Base-by-base conservation (phyloP, 352 stramenopile genomes). In the Globisporangium cystogenes region DNA sequence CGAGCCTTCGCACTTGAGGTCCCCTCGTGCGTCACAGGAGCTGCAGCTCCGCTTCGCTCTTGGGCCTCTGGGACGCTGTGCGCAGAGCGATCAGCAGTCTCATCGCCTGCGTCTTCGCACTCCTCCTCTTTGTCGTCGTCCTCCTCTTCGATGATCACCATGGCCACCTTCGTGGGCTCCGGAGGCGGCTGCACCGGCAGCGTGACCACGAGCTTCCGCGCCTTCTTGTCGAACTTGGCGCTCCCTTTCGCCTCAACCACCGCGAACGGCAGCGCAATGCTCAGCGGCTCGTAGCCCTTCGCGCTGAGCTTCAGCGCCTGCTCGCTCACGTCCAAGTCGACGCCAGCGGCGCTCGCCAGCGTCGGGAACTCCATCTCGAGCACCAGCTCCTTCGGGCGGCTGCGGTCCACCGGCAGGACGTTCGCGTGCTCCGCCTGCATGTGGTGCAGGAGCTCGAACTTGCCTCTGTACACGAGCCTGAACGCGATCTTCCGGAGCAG, bases 191-290 rank as follows among this genome's bases (percentile, higher is more conserved):
- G 68, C 27, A 96, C 82, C 0, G 85, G 85, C 40, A 96, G 59
- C 29, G 84, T 93, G 14, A 96, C 76, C 4, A 89, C 56, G 1
- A 96, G 55, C 26, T 84, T 77, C 15, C 74, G 69, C 4, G 56
- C 68, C 35, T 82, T 85, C 52, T 94, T 94, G 48, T 96, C 84
- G 59, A 93, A 96, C 37, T 76, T 87, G 27, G 88, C 87, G 48
- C 55, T 70, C 0, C 84, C 86, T 20, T 91, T 92, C 11, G 71
- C 59, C 55, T 96, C 80, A 8, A 91, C 42, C 4, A 96, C 84
- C 0, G 74, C 67, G 58, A 85, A 96, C 18, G 87, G 83, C 20
- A 96, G 57, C 5, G 61, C 37, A 18, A 96, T 16, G 15, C 72
- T 58, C 16, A 96, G 47, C 7, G 73, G 56, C 6, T 72, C 70